A percentile compares a stretch with the other conserved stretches of the same genome.
These are phyloP conservation scores for Chlamydomonas sphaeroides DNA, from an alignment of 139 green algal genomes.

Conservation along the genomic window DNA sequence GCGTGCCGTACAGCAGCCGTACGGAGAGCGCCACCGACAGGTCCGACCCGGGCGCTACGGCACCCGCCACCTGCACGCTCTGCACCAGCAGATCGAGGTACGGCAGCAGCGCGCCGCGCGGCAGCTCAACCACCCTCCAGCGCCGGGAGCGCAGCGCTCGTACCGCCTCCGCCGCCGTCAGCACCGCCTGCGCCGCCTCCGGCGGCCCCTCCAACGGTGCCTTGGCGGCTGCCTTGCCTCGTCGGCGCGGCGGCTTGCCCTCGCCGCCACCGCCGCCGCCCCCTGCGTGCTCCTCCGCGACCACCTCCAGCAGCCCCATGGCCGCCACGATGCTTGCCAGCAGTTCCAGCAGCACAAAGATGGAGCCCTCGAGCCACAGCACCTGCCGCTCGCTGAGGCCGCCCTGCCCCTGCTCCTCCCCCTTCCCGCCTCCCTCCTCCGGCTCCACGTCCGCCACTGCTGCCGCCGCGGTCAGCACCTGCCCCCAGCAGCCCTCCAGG, in stretches of 20 bases:
- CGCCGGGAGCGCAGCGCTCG: neutral
- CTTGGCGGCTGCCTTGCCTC: neutral
- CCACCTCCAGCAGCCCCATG: neutral
- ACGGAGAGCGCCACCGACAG: neutral
- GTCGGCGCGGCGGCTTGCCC: too few relatives aligned
- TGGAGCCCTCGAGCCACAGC: constrained; percentile 23
- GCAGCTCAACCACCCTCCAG: neutral
- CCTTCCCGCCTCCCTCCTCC: neutral
- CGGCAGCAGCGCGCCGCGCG: neutral
- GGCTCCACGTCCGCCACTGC: neutral
- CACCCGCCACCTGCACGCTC: neutral
- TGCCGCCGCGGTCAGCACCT: neutral
- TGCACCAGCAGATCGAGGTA: constrained; percentile 24
- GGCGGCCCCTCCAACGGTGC: neutral
- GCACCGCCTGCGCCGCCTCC: neutral
- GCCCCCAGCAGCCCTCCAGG: constrained; percentile 3
- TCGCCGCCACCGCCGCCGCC: neutral
- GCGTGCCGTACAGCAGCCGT: constrained; percentile 1
- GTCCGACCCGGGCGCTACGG: constrained; percentile 23
- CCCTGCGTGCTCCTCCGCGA: neutral
- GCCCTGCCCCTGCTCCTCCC: neutral
- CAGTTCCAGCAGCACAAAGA: constrained; percentile 25
- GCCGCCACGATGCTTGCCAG: neutral
- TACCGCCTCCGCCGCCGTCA: neutral
- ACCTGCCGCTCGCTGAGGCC: constrained; percentile 5